These are phyloP conservation scores for Biscogniauxia mediterranea DNA, from an alignment of 2,329 filamentous ascomycete species.

Conservation along the genomic window DNA sequence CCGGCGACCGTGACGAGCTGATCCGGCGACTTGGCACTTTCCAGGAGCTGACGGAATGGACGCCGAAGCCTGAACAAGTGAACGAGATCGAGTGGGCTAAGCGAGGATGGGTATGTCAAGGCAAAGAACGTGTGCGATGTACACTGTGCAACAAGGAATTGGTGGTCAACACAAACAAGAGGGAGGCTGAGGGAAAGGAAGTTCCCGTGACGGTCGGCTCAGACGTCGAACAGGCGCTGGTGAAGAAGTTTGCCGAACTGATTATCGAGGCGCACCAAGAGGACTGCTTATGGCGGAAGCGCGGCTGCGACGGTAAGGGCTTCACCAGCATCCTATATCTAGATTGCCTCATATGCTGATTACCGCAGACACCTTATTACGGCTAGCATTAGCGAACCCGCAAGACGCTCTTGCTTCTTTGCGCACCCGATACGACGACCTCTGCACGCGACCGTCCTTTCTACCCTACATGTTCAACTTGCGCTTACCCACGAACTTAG, in stretches of 20 bases:
- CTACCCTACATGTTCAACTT: conserved; percentile 63
- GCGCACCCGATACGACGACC: conserved; percentile 63
- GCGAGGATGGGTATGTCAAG: conserved; percentile 83
- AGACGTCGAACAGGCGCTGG: conserved; percentile 67
- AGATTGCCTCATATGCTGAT: conserved; percentile 12
- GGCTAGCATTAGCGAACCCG: conserved; percentile 62
- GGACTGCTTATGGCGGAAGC: conserved; percentile 81
- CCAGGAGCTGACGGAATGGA: conserved; percentile 88
- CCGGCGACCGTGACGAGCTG: conserved; percentile 80
- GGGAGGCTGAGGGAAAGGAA: conserved; percentile 55
- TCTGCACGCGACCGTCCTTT: conserved; percentile 52
- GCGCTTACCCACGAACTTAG: conserved; percentile 51
- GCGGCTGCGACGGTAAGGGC: conserved; percentile 76
- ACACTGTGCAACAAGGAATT: conserved; percentile 82
- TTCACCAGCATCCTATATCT: not conserved
- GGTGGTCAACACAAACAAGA: conserved; percentile 72
- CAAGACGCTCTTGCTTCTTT: conserved; percentile 57
- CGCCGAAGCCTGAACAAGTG: conserved; percentile 82
- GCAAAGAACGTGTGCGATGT: conserved; percentile 81
- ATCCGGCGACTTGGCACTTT: conserved; percentile 81
- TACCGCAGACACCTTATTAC: conserved; percentile 54
- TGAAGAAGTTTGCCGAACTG: conserved; percentile 71
- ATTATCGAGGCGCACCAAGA: conserved; percentile 75
- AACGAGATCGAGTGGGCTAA: conserved; percentile 95
- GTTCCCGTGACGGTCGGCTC: conserved; percentile 53